Percentiles rank a stretch among this genome's conserved stretches.
These are phyloP conservation scores for Diplodia corticola DNA, from an alignment of 2,329 filamentous ascomycete species.

Conservation along the genomic window DNA sequence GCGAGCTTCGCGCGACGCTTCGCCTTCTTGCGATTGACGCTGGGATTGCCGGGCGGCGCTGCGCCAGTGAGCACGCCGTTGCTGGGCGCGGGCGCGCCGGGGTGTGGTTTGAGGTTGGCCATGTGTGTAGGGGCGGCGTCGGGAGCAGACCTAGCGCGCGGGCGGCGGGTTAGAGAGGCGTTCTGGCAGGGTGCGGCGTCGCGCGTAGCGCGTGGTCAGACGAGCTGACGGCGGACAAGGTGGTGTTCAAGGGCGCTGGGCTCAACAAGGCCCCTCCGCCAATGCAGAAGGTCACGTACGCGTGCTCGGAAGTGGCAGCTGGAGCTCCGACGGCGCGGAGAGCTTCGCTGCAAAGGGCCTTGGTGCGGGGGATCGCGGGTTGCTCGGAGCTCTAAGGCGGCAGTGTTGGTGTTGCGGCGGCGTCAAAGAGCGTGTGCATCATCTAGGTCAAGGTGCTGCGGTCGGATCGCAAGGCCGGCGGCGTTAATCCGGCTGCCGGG, in stretches of 20 bases:
- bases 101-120: constrained; percentile 38
- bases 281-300: constrained; percentile 13
- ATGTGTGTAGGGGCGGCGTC: constrained; percentile 28
- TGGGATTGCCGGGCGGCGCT: constrained; percentile 41
- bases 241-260: constrained; percentile 14
- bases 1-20: constrained; percentile 85
- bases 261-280: constrained; percentile 20
- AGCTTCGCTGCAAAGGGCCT: background rate
- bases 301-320: background rate
- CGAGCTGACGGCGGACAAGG: constrained; percentile 7
- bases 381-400: constrained; percentile 1
- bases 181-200: background rate
- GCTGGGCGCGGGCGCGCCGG: constrained; percentile 33
- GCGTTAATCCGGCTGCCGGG: background rate
- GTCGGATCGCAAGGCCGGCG: background rate
- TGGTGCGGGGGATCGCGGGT: background rate
- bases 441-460: constrained; percentile 13
- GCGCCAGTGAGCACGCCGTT: constrained; percentile 44
- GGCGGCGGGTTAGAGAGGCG: constrained; percentile 1
- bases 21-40: constrained; percentile 90
- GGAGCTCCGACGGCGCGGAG: constrained; percentile 13
- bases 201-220: background rate
- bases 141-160: constrained; percentile 9
- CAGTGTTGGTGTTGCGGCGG: constrained; percentile 8
- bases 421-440: constrained; percentile 20